phyloP scores from a whole-genome alignment of 108 stramenopile species.

The Cyclotella cryptica region DNA sequence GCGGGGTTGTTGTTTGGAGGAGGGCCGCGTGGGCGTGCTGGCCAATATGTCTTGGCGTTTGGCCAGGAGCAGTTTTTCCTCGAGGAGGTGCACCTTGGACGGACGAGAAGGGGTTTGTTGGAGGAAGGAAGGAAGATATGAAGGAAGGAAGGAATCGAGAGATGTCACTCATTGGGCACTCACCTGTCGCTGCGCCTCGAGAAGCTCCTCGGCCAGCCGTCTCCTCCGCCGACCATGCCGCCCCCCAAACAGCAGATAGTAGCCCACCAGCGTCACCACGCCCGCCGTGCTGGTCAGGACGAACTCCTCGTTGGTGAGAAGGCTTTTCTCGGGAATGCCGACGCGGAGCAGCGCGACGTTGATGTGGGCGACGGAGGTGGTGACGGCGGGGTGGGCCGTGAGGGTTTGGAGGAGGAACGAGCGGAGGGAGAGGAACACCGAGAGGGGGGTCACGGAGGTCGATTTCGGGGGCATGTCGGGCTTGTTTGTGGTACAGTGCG shows the following conservation, averaged over 20 bases:
- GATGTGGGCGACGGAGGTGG: slow-evolving; percentile 30
- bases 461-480: too few species aligned
- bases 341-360: slow-evolving; percentile 33
- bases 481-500: too few species aligned
- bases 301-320: slow-evolving; percentile 58
- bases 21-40: slow-evolving; percentile 24
- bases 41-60: slow-evolving; percentile 46
- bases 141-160: too few species aligned
- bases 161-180: too few species aligned
- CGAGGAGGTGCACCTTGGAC: slow-evolving; percentile 63
- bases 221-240: slow-evolving; percentile 62
- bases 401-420: slow-evolving; percentile 39
- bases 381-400: slow-evolving; percentile 31
- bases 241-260: slow-evolving; percentile 68
- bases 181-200: slow-evolving; percentile 59
- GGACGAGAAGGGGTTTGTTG: too few species aligned
- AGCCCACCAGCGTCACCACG: slow-evolving; percentile 58
- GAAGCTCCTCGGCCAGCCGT: slow-evolving; percentile 62
- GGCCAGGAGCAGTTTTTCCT: slow-evolving; percentile 63
- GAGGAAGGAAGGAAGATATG: not conserved
- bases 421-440: slow-evolving; percentile 41
- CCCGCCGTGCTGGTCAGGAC: slow-evolving; percentile 39
- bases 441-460: slow-evolving; percentile 25
- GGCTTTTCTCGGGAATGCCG: slow-evolving; percentile 46
- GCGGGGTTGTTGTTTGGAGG: slow-evolving; percentile 7